Base-by-base conservation (phyloP, 1,284 basidiomycete species). In the Cerioporus squamosus region DNA sequence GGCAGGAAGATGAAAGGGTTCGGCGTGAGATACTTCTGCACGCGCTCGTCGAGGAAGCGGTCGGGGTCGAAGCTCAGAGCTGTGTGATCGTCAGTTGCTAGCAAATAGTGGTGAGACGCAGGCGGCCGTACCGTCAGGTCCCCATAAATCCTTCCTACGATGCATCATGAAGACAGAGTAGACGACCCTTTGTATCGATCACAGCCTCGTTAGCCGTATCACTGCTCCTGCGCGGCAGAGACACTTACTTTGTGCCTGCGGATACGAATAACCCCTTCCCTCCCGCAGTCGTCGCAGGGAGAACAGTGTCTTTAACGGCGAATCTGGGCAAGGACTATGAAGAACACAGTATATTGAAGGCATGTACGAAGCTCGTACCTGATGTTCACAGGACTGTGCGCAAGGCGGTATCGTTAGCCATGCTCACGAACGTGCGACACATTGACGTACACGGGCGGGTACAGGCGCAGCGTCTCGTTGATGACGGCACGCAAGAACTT, bases 121-220 rank as follows among this genome's bases (percentile, higher is more conserved):
- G 9, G 26, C 17, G 24, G 3, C 10, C 70, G 53, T 68, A 81
- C 82, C 86, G 65, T 87, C 85, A 0, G 85, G 83, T 5, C 87
- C 87, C 88, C 87, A 90, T 0, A 88, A 75, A 57, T 88, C 84
- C 50, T 74, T 79, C 20, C 84, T 77, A 31, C 87, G 75, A 31
- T 88, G 87, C 84, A 87, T 86, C 53, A 84, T 63, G 57, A 85
- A 77, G 6, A 86, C 81, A 1, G 81, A 84, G 65, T 85, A 88
- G 0, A 67, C 61, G 14, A 77, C 60, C 51, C 84, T 85, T 53
- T 1, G 20, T 29, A 29, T 29, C 26, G 43, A n/a, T n/a, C n/a
- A n/a, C n/a, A 26, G 33, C 33, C 33, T n/a, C 33, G 33, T 10
- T 15, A 15, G 33, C 33, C 12, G n/a, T 36, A 3, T 12, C 33